Evolutionary conservation across 345 rosid genomes (phyloP), one percentile per base, ranked within the genome.

Genomic region (Clarkia xantiana): DNA sequence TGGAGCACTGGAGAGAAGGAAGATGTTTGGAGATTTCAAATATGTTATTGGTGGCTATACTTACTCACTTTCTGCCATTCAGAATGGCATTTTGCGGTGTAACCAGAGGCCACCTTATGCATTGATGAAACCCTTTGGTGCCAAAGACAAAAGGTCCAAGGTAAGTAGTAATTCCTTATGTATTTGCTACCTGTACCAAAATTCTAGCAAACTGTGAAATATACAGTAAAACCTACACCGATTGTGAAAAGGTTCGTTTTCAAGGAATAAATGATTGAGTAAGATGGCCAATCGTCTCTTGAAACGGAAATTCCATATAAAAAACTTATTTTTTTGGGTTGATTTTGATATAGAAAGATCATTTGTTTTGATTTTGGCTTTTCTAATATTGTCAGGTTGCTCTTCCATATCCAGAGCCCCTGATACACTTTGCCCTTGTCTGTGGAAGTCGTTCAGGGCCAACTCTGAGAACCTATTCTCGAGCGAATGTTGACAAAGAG

Each of bases 361-460:
- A 41, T 4, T 15, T 42, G 19, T 19, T 14, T 16, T 53, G 57
- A 13, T 34, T 12, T 43, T 44, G 18, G 44, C 43, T 36, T 6
- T 49, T 38, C 54, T 55, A 13, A 10, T 34, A 9, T 20, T 44
- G 16, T 55, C 61, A 89, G 93, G 77, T 72, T 53, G 65, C 77
- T 51, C 76, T 84, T 72, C 78, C 83, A 22, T 80, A 84, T 54
- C 51, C 70, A 2, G 93, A 84, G 71, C 87, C 89, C 57, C 60
- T 78, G 52, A 66, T 58, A 57, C 87, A 89, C 74, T 89, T 82
- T 66, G 80, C 94, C 41, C 69, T 89, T 44, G 90, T 82, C 54
- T 75, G 61, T 53, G 97, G 97, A 15, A 65, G 73, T 29, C 86
- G 85, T 49, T 84, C 95, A 47, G 82, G 95, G 54, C 97, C 95